Evolutionary conservation across 257 asterid genomes (phyloP).

Genomic region (Nicotiana paniculata): DNA sequence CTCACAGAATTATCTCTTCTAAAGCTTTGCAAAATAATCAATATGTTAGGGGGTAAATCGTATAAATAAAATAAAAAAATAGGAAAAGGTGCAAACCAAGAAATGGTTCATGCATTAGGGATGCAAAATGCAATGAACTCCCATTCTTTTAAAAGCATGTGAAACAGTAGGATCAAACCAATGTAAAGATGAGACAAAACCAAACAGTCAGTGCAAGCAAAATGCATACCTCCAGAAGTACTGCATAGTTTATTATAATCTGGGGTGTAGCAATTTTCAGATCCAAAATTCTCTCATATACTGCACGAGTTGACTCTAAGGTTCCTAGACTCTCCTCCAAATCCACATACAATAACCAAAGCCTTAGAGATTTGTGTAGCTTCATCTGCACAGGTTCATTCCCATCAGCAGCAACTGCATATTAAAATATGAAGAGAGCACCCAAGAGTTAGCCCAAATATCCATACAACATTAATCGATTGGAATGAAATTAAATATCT

Average conservation of each 20-base stretch:
- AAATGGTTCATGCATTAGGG: background rate
- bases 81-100: background rate
- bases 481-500: background rate
- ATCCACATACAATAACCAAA: constrained; percentile 95
- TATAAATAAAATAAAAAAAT: background rate
- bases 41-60: background rate
- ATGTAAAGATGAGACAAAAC: background rate
- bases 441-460: constrained; percentile 4
- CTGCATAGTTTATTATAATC: constrained; percentile 81
- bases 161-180: background rate
- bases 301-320: constrained; percentile 82
- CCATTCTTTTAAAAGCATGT: background rate
- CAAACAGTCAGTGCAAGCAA: background rate
- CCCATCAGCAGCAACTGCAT: constrained; percentile 92
- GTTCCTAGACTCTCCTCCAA: constrained; percentile 92
- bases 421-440: constrained; percentile 12
- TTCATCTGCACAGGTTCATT: constrained; percentile 90
- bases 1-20: background rate
- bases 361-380: constrained; percentile 78
- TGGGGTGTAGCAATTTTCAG: constrained; percentile 95
- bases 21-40: background rate
- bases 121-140: constrained; percentile 4
- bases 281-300: constrained; percentile 87
- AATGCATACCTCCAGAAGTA: constrained; percentile 74
- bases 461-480: background rate